Conservation (phyloP, 345 rosid genomes). For the Turritis glabra region DNA sequence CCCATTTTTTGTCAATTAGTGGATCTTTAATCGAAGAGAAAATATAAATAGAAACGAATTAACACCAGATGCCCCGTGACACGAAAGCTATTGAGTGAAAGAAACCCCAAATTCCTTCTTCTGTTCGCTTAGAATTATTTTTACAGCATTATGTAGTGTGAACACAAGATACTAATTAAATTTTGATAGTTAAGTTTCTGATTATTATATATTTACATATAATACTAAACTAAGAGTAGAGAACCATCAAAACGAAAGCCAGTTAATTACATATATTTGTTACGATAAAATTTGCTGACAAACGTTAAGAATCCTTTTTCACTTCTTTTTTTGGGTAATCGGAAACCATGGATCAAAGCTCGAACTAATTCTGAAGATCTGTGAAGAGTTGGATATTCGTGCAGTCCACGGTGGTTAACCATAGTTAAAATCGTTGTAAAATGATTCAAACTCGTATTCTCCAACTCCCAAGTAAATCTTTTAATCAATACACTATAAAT, state of each 20-base stretch:
- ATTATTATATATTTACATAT: not conserved
- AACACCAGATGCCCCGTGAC: constrained; percentile 20
- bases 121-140: not conserved
- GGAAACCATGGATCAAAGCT: no score
- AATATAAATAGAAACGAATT: not conserved
- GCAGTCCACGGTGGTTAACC: no score
- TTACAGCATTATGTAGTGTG: not conserved
- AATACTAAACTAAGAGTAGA: no score
- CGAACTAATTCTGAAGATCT: no score
- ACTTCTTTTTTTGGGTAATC: no score
- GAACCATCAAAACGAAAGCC: not conserved
- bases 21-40: not conserved
- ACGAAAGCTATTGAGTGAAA: constrained; percentile 39
- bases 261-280: not conserved
- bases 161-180: not conserved
- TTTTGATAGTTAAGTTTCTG: not conserved
- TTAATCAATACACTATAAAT: not conserved
- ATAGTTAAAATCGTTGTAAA: no score
- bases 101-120: constrained; percentile 23
- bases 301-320: no score
- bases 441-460: no score
- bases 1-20: not conserved
- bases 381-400: no score
- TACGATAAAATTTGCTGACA: no score
- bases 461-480: no score